Evolutionary conservation across 1,284 basidiomycete species (phyloP).

Genomic region (Moesziomyces antarcticus): DNA sequence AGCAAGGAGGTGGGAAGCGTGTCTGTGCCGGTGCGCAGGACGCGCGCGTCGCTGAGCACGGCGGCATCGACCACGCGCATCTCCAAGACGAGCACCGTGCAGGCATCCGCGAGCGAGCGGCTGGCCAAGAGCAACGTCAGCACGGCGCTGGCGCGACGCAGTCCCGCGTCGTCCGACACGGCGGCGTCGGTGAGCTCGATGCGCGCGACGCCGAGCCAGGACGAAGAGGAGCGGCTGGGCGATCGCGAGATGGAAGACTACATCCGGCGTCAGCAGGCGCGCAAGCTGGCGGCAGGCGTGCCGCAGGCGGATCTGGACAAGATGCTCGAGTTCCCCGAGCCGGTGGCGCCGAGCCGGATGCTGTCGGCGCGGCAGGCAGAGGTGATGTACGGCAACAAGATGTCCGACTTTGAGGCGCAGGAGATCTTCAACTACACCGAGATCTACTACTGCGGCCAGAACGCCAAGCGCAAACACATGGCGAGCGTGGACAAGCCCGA

Average conservation of each 20-base stretch:
- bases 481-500: slow-evolving; percentile 74
- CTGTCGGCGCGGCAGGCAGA: slow-evolving; percentile 74
- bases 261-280: slow-evolving; percentile 86
- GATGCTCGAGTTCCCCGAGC: slow-evolving; percentile 91
- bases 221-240: slow-evolving; percentile 87
- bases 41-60: slow-evolving; percentile 37
- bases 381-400: slow-evolving; percentile 68
- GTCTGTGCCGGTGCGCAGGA: slow-evolving; percentile 35
- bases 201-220: slow-evolving; percentile 42
- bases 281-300: slow-evolving; percentile 81
- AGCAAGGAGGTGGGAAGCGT: slow-evolving; percentile 13
- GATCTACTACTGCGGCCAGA: slow-evolving; percentile 82
- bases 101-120: slow-evolving; percentile 24
- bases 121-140: slow-evolving; percentile 18
- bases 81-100: slow-evolving; percentile 14
- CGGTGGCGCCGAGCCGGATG: slow-evolving; percentile 77
- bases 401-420: slow-evolving; percentile 79
- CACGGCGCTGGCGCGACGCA: slow-evolving; percentile 23
- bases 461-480: slow-evolving; percentile 58
- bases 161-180: slow-evolving; percentile 36
- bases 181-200: slow-evolving; percentile 16
- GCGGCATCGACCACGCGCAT: slow-evolving; percentile 7
- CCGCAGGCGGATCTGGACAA: slow-evolving; percentile 87
- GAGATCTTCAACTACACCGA: slow-evolving; percentile 89
- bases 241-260: slow-evolving; percentile 98